phyloP scores from a whole-genome alignment of 345 rosid species.

The Zanthoxylum bungeanum region DNA sequence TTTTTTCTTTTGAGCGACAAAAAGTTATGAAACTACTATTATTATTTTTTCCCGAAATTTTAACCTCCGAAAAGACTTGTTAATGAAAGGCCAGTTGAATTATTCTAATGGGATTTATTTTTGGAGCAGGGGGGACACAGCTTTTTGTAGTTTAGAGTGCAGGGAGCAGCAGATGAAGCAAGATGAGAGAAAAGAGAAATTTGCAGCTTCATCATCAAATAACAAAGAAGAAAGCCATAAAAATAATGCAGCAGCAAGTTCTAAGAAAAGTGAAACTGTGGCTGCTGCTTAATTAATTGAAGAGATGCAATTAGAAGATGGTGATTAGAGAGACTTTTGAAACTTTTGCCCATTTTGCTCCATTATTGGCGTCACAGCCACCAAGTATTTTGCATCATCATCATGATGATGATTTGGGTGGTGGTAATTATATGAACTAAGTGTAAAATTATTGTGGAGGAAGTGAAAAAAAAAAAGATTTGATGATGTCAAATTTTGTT shows the following conservation, averaged over 20 bases:
- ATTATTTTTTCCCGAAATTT: too few relatives aligned
- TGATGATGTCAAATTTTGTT: background rate
- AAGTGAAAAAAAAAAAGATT: background rate
- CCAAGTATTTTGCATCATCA: background rate
- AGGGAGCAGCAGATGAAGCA: conserved; percentile 72
- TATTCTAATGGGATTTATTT: too few relatives aligned
- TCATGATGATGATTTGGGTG: background rate
- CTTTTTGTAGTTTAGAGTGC: conserved; percentile 84
- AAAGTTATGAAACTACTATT: too few relatives aligned
- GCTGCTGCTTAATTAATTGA: conserved; percentile 31
- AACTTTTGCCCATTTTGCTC: background rate
- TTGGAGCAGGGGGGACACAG: conserved; percentile 65
- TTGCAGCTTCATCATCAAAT: conserved; percentile 9
- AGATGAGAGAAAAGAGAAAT: conserved; percentile 52
- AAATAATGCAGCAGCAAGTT: conserved; percentile 18
- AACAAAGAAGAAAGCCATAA: conserved; percentile 16
- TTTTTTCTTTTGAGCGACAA: background rate
- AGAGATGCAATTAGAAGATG: background rate
- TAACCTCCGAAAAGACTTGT: too few relatives aligned
- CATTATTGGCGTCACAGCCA: background rate
- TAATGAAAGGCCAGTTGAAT: too few relatives aligned
- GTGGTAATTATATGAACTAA: background rate
- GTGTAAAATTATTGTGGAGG: background rate
- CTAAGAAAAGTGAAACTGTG: conserved; percentile 27
- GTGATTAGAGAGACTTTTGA: background rate